Conservation (phyloP, 176 grass and related monocot species). For the Zoysia japonica region DNA sequence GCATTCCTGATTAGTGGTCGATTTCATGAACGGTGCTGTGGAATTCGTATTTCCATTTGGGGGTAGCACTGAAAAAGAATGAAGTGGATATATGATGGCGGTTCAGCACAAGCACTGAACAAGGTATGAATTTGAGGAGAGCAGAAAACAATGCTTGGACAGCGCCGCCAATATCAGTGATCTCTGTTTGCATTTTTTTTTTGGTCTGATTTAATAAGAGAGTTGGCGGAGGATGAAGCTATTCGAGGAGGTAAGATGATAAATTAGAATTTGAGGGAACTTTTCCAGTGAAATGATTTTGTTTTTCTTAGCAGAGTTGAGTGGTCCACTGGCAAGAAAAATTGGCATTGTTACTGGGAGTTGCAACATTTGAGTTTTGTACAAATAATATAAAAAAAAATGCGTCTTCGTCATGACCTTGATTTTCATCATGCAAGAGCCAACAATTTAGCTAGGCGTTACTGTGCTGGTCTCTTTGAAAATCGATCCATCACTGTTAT, state of each 20-base stretch:
- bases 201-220: slow-evolving; percentile 36
- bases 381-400: slow-evolving; percentile 24
- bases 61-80: background rate
- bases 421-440: background rate
- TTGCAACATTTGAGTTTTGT: slow-evolving; percentile 36
- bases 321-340: slow-evolving; percentile 19
- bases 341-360: slow-evolving; percentile 26
- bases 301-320: slow-evolving; percentile 9
- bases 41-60: background rate
- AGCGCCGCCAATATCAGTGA: background rate
- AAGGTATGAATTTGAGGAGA: background rate
- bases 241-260: slow-evolving; percentile 26
- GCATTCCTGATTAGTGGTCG: slow-evolving; percentile 49
- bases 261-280: slow-evolving; percentile 29
- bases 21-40: background rate
- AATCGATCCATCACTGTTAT: background rate
- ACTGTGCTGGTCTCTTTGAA: background rate
- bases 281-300: slow-evolving; percentile 24
- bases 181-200: slow-evolving; percentile 20
- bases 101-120: background rate
- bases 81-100: background rate
- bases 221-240: slow-evolving; percentile 9
- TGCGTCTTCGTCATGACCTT: background rate
- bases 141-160: slow-evolving; percentile 7
- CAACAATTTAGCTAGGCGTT: background rate